Base-by-base conservation (phyloP, 2,329 filamentous ascomycete species). In the Sclerotinia spermophila region DNA sequence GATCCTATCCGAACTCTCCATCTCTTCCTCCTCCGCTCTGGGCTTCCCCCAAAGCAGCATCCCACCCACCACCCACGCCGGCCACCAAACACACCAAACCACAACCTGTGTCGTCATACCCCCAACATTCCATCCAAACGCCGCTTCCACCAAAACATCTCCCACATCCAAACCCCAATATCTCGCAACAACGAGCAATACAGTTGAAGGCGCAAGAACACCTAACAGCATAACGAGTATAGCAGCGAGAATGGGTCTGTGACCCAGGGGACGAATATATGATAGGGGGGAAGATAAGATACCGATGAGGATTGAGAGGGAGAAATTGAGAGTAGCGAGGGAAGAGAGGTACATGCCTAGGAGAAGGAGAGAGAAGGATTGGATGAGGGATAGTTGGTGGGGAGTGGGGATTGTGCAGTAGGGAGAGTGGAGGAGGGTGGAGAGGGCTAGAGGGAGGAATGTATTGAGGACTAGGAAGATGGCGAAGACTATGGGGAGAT, bases 1-100 rank as follows among this genome's bases (percentile, higher is more conserved):
- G 48, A 15, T 2, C 56, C 17, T 19, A 15, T 40, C 15, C 44
- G 30, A 11, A 55, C 3, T 33, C 48, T 45, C 38, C 55, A 40
- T 30, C 53, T 42, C 58, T n/a, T 44, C 68, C 21, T 42, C 55
- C 44, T 70, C 62, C 44, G 48, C 60, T 53, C 68, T 56, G 17
- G 77, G 78, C 33, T 64, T 74, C 17, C 85, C 85, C 69, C 88
- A 81, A 59, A 89, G 83, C 35, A 86, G 82, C 8, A 89, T 80
- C 71, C 84, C 82, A 2, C 86, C 92, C 10, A 89, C 86, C 51
- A 96, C 80, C 94, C 94, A 97, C 11, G 93, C 93, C 0, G 94
- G 94, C 91, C 93, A 96, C 94, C 94, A 97, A 58, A 97, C 89
- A 79, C 93, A 92, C 92, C 94, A 97, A n/a, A 97, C 86, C 17